A percentile compares a stretch with the other conserved stretches of the same genome.
Evolutionary conservation across 2,329 filamentous ascomycete species (phyloP).

Genomic region (Mycosphaerella sp.): DNA sequence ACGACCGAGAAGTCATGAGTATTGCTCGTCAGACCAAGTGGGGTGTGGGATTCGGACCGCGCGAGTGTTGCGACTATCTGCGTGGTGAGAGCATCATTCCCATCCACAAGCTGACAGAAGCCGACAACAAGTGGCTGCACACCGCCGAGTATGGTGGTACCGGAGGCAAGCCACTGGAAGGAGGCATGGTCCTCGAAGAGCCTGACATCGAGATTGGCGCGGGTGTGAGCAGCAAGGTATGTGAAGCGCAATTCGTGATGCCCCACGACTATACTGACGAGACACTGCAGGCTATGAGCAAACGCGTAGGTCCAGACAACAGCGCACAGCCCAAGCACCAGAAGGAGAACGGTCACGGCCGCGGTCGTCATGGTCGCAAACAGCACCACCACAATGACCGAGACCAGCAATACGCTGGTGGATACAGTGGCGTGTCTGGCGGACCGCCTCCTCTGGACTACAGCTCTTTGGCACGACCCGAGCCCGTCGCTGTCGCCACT

Average conservation of each 20-base stretch:
- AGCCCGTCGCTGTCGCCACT: slow-evolving; percentile 36
- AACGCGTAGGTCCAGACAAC: slow-evolving; percentile 34
- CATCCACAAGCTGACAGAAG: slow-evolving; percentile 86
- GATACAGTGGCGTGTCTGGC: slow-evolving; percentile 20
- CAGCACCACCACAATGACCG: slow-evolving; percentile 28
- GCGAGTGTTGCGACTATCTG: slow-evolving; percentile 94
- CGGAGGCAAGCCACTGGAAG: slow-evolving; percentile 72
- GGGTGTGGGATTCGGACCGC: slow-evolving; percentile 94
- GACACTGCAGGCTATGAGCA: slow-evolving; percentile 31
- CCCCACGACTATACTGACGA: background rate
- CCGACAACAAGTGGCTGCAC: slow-evolving; percentile 94
- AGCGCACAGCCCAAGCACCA: slow-evolving; percentile 23
- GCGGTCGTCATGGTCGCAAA: slow-evolving; percentile 28
- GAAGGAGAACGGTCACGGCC: slow-evolving; percentile 15
- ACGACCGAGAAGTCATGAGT: slow-evolving; percentile 65
- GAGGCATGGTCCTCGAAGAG: slow-evolving; percentile 86
- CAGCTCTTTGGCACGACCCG: slow-evolving; percentile 28
- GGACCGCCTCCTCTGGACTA: slow-evolving; percentile 26
- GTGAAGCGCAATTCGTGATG: background rate
- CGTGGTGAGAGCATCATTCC: slow-evolving; percentile 91
- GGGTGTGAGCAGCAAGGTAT: slow-evolving; percentile 80
- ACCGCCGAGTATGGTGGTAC: slow-evolving; percentile 91
- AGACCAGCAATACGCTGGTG: slow-evolving; percentile 21
- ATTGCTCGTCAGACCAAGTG: slow-evolving; percentile 71
- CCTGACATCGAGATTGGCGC: slow-evolving; percentile 98